Conservation (phyloP, 306 rosid species). For the Citrullus mucosospermus region DNA sequence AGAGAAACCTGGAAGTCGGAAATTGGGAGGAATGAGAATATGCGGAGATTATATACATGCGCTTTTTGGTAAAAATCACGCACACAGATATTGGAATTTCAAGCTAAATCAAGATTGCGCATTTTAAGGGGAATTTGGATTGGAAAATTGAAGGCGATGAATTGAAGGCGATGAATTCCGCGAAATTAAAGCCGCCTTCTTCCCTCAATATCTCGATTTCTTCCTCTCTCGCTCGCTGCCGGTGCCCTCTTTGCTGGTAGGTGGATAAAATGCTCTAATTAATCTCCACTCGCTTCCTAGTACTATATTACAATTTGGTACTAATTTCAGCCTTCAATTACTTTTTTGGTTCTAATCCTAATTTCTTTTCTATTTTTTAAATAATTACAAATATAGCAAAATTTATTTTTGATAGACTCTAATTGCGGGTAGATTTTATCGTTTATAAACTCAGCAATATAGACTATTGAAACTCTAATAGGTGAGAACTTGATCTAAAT, state of each 20-base stretch:
- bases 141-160: not conserved
- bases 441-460: no score
- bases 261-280: not conserved
- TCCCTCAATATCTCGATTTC: not conserved
- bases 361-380: no score
- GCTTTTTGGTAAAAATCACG: not conserved
- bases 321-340: no score
- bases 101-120: not conserved
- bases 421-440: no score
- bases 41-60: not conserved
- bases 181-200: not conserved
- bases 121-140: not conserved
- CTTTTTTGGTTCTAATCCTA: no score
- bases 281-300: not conserved
- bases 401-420: no score
- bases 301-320: no score
- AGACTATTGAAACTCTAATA: no score
- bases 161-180: not conserved
- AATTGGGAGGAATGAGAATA: slow-evolving; percentile 12
- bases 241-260: not conserved
- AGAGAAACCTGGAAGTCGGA: slow-evolving; percentile 26
- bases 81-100: not conserved
- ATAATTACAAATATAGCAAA: no score
- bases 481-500: no score
- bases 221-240: not conserved